Evolutionary conservation across 352 stramenopile species (phyloP), one percentile per base, ranked within the genome.

Genomic region (Thalassiosira exigua): DNA sequence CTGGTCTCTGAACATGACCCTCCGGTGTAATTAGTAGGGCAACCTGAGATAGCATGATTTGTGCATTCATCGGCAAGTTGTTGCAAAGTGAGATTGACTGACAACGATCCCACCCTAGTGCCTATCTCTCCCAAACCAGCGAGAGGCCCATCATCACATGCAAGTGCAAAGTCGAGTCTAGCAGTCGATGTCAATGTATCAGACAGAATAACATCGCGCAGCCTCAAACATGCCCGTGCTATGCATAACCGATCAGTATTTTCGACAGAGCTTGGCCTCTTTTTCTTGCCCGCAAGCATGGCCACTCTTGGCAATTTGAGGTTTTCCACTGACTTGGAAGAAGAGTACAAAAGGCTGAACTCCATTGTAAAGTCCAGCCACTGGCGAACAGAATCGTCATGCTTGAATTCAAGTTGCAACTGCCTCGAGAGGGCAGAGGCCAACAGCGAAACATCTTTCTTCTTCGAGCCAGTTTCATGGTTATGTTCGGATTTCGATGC

Each of bases 121-220:
- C 19, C 52, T 17, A 29, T 27, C 27, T 81, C 33, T 50, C 1
- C 33, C 36, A 39, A 46, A 41, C 32, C 14, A 42, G 57, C n/a
- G 19, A 59, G 32, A 30, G 61, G 17, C 11, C 53, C 54, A 22
- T 9, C 52, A 19, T 59, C 27, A 32, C 27, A 67, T 30, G 53
- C 46, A 30, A 41, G 19, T 67, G 60, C 4, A 46, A 81, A 52
- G 33, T 81, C 57, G 36, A 81, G 30, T 54, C 51, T 72, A 2
- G 33, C 11, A 22, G 33, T 46, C 24, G 46, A n/a, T 51, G 53
- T 29, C 1, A 69, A 42, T 21, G 27, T 17, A n/a, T 71, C 61
- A 1, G 66, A 70, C 46, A 66, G 52, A 58, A 77, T 44, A 5
- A 82, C 21, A 54, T 74, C 59, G 5, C 66, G 50, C 41, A 82